These are phyloP conservation scores for Colletotrichum gigasporum DNA, from an alignment of 2,329 filamentous ascomycete genomes.

Conservation along the genomic window DNA sequence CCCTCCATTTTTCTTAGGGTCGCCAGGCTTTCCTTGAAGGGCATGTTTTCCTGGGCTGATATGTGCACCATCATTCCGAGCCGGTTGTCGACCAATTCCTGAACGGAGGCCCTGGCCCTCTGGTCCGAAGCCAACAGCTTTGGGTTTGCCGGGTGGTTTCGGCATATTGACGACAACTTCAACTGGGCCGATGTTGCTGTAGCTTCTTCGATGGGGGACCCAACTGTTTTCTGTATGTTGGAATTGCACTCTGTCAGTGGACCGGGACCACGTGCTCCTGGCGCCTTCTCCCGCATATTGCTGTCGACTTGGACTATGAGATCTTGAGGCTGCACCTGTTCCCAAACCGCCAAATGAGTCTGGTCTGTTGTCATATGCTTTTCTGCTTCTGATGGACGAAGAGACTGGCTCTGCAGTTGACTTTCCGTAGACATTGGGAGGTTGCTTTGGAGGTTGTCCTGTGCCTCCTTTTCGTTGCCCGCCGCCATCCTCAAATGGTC, in stretches of 20 bases:
- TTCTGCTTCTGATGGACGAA: too few relatives aligned
- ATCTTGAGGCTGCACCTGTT: too few relatives aligned
- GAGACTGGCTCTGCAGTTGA: too few relatives aligned
- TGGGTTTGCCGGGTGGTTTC: conserved; percentile 37
- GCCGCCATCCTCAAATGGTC: not conserved
- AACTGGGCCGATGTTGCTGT: conserved; percentile 50
- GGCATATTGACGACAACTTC: conserved; percentile 40
- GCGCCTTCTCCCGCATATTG: not conserved
- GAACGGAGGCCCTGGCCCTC: conserved; percentile 18
- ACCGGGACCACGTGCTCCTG: not conserved
- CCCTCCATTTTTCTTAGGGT: not conserved
- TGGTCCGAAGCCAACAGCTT: not conserved
- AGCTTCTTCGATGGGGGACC: conserved; percentile 34
- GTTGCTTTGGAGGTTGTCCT: not conserved
- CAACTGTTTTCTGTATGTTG: not conserved
- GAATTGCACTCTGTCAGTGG: not conserved
- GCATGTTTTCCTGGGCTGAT: not conserved
- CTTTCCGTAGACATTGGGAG: too few relatives aligned
- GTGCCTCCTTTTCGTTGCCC: not conserved
- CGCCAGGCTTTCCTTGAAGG: not conserved
- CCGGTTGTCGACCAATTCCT: not conserved
- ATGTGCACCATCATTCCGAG: not conserved
- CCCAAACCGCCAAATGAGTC: too few relatives aligned
- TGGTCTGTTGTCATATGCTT: too few relatives aligned
- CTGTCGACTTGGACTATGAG: not conserved